Evolutionary conservation across 2,329 filamentous ascomycete genomes (phyloP), one percentile per base, ranked within the genome.

Genomic region (Trichoderma koningii): DNA sequence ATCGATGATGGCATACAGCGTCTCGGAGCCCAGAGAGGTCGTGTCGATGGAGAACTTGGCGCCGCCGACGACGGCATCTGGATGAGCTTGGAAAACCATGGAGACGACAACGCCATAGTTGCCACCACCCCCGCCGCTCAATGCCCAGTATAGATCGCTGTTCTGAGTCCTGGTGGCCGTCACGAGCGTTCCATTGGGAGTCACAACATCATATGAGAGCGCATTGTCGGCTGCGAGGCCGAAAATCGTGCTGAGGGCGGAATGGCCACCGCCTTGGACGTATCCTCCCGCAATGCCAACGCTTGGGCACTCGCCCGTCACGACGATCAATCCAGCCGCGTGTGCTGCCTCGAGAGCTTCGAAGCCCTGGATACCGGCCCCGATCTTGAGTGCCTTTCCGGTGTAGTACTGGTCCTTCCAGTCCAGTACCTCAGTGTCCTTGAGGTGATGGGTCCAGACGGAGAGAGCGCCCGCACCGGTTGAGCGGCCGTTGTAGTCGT

Each of bases 221-320:
- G 82, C 79, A 62, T 89, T 82, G 70, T 89, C 87, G 0, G 84
- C 85, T 10, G 75, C 83, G 1, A 90, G 75, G 7, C 87, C 87
- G 62, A 83, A 84, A 7, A 72, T 73, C 0, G 81, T 81, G 15
- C 77, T 78, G 3, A 89, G 76, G 0, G 81, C 76, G 1, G 79
- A 81, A 69, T 87, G 84, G 0, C 87, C 87, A 19, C 84, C 87
- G 5, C 85, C 86, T 70, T 86, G 83, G 1, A 79, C 82, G 69
- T 85, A 89, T 1, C 87, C 86, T n/a, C 87, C 87, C 0, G 84
- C 82, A 2, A 86, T 70, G 1, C 86, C 86, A 7, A 89, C 86
- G 0, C 81, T 83, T 0, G 73, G 69, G 65, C 84, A 85, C 19
- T 84, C 82, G 7, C 86, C 86, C 19, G 82, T 83, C 6, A 87